phyloP scores from a whole-genome alignment of 1,139 yeast species.

The Suhomyces kunorum region DNA sequence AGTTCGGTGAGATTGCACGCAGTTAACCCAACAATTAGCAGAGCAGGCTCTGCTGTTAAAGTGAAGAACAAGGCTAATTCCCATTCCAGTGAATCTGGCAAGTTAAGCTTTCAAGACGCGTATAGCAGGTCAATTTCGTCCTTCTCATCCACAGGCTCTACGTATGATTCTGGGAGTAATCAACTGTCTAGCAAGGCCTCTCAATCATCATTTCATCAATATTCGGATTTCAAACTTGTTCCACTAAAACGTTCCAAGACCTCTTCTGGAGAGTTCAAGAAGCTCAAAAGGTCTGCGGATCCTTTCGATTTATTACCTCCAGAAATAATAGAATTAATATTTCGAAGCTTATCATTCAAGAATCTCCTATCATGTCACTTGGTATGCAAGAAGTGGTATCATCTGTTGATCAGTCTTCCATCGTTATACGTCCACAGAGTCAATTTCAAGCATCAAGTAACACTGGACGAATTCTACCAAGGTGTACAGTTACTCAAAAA shows the following conservation, averaged over 20 bases:
- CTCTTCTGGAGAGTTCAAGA: neutral
- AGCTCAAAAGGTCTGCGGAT: slow-evolving; percentile 20
- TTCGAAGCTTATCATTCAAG: slow-evolving; percentile 24
- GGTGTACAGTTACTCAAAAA: slow-evolving; percentile 33
- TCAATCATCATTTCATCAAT: neutral
- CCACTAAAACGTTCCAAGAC: slow-evolving; percentile 6
- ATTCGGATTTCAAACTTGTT: slow-evolving; percentile 2
- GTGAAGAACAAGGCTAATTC: no score
- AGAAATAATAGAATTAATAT: slow-evolving; percentile 34
- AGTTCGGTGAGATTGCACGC: no score
- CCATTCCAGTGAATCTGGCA: no score
- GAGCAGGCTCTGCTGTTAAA: no score
- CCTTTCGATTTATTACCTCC: slow-evolving; percentile 32
- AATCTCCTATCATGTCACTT: slow-evolving; percentile 29
- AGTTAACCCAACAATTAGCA: no score
- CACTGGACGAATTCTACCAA: slow-evolving; percentile 30
- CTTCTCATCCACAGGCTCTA: no score
- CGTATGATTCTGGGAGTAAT: no score
- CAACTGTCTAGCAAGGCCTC: neutral
- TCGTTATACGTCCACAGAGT: slow-evolving; percentile 26
- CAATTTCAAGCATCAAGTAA: slow-evolving; percentile 28
- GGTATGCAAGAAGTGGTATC: slow-evolving; percentile 39
- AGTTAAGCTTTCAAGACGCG: no score
- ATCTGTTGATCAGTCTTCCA: slow-evolving; percentile 28
- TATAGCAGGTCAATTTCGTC: no score